Base-by-base conservation (phyloP, 2,329 filamentous ascomycete genomes). In the Ambrosiella cleistominuta region DNA sequence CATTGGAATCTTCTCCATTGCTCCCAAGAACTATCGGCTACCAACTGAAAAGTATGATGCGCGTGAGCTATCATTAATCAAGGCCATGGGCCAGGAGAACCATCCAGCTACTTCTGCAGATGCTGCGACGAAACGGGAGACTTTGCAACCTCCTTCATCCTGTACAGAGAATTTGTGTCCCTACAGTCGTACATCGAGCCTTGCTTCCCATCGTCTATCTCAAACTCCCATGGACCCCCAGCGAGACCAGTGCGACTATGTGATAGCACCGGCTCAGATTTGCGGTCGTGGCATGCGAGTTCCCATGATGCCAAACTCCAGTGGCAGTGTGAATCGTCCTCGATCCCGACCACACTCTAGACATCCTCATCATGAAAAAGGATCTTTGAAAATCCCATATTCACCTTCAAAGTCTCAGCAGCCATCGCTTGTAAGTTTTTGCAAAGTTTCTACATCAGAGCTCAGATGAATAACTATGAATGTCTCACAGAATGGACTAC, bases 1-100 rank as follows among this genome's bases (percentile, higher is more conserved):
- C 63, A 80, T 81, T 62, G 79, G 79, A 3, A 68, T 77, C 54
- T 82, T 82, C 66, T 79, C 76, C 56, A 78, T 80, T 63, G 73
- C 70, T 52, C 70, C 74, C 36, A 57, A 54, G 37, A 57, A 58
- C 56, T 60, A 60, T 47, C 56, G 59, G 9, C 52, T 56, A 15
- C 59, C 59, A 1, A 57, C 59, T 6, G 51, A 27, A 36, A 57
- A 56, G 15, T 56, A 57, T 51, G 55, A 57, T 15, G 44, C 40
- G 19, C 59, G 59, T 12, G 59, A 60, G 9, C 17, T 60, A 51
- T 60, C 59, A 5, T 47, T 60, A 15, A 57, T 60, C 38, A 45
- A 60, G 39, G 59, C 59, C 38, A 51, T 60, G 45, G 59, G 59
- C 13, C 56, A 60, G 17, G 50, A 47, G 15, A 54, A 57, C 11